Conservation (phyloP, 2,329 filamentous ascomycete genomes). For the Herpotrichia juniperi region DNA sequence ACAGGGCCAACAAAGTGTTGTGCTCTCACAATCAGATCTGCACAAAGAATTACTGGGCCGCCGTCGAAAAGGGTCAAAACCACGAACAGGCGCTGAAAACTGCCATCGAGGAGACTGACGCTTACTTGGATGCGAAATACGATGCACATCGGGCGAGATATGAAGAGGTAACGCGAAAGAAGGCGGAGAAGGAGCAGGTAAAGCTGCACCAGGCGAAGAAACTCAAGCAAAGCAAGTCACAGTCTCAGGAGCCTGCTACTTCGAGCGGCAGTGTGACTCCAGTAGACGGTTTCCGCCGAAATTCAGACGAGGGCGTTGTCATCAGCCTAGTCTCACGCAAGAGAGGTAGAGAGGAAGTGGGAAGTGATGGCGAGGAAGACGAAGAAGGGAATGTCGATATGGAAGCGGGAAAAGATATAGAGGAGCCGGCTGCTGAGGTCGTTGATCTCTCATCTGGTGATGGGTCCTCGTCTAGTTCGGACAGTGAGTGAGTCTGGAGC, state of each 20-base stretch:
- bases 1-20: neutral
- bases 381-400: neutral
- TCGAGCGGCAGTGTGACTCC: neutral
- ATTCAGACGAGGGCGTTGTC: neutral
- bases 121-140: constrained; percentile 21
- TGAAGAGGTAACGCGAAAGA: too few relatives aligned
- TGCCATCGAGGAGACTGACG: constrained; percentile 23
- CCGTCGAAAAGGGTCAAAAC: constrained; percentile 13
- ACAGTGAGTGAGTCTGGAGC: constrained; percentile 21
- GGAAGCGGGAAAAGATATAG: neutral
- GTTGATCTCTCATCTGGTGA: constrained; percentile 3
- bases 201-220: too few relatives aligned
- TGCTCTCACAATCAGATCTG: constrained; percentile 30
- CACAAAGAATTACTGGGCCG: constrained; percentile 23
- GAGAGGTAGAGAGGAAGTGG: neutral
- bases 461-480: constrained; percentile 16
- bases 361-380: constrained; percentile 4
- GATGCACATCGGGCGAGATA: constrained; percentile 9
- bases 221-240: neutral
- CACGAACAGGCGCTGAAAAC: constrained; percentile 18
- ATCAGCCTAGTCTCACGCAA: neutral
- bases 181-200: neutral
- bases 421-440: neutral
- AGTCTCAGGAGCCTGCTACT: neutral
- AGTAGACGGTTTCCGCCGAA: neutral